Evolutionary conservation across 371 early-diverging fungal genomes (phyloP).

Genomic region (Actinomucor elegans): DNA sequence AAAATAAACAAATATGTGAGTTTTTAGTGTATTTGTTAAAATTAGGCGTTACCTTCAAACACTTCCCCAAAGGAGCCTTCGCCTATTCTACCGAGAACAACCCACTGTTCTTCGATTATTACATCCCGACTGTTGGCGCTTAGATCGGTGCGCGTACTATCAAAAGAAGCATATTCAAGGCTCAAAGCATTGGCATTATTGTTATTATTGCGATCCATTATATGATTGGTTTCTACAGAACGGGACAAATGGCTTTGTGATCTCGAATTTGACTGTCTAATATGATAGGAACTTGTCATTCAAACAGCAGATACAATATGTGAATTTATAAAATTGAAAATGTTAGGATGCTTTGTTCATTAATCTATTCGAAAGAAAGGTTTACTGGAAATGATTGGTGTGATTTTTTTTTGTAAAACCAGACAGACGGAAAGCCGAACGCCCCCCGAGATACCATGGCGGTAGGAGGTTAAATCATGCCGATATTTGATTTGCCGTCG

Average conservation of each 20-base stretch:
- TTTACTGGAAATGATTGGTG: no score
- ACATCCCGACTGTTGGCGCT: constrained; percentile 41
- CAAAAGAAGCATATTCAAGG: constrained; percentile 27
- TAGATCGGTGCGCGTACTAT: constrained; percentile 33
- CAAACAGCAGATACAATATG: constrained; percentile 3
- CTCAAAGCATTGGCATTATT: constrained; percentile 9
- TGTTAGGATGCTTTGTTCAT: background rate
- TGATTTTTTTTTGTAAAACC: no score
- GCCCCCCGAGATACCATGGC: no score
- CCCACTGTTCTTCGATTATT: constrained; percentile 56
- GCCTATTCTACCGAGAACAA: constrained; percentile 60
- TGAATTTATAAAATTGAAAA: background rate
- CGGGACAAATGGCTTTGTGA: constrained; percentile 5
- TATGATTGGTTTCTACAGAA: constrained; percentile 9
- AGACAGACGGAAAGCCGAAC: no score
- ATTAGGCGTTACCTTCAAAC: constrained; percentile 67
- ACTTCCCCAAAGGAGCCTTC: constrained; percentile 71
- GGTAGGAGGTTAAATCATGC: no score
- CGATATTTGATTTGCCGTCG: no score
- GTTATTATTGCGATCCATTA: constrained; percentile 11
- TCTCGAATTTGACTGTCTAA: constrained; percentile 17
- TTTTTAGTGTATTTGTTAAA: no score
- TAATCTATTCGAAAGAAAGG: background rate
- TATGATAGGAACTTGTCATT: constrained; percentile 19
- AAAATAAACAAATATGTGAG: no score